Conservation (phyloP, 345 rosid species). For the Corymbia maculata region DNA sequence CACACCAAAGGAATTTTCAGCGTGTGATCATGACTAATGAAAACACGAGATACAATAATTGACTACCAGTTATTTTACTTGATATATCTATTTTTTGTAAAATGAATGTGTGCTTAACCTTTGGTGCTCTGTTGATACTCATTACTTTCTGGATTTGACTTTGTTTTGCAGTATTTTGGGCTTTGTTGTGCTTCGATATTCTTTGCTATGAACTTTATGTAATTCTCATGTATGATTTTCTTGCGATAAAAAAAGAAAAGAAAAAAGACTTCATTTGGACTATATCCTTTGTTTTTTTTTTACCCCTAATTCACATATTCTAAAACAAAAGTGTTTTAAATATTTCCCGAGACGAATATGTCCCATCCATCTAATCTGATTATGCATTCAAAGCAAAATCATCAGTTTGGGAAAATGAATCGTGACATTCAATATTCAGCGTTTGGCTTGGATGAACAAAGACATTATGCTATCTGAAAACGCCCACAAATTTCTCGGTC, state of each 20-base stretch:
- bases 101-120: too few species aligned
- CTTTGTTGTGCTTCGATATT: neutral
- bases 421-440: neutral
- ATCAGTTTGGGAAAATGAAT: neutral
- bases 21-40: too few species aligned
- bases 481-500: neutral
- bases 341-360: neutral
- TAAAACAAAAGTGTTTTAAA: neutral
- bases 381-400: neutral
- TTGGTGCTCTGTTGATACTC: too few species aligned
- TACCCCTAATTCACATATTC: neutral
- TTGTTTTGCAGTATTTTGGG: neutral
- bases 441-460: neutral
- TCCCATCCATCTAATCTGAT: neutral
- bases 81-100: too few species aligned
- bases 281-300: neutral
- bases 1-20: too few species aligned
- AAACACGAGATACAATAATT: too few species aligned
- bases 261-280: neutral
- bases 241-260: neutral
- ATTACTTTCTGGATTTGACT: neutral
- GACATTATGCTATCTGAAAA: neutral
- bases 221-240: neutral
- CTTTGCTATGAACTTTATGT: neutral
- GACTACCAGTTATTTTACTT: too few species aligned